Conservation (phyloP, 1,139 yeast genomes). For the Yamadazyma dushanensis region DNA sequence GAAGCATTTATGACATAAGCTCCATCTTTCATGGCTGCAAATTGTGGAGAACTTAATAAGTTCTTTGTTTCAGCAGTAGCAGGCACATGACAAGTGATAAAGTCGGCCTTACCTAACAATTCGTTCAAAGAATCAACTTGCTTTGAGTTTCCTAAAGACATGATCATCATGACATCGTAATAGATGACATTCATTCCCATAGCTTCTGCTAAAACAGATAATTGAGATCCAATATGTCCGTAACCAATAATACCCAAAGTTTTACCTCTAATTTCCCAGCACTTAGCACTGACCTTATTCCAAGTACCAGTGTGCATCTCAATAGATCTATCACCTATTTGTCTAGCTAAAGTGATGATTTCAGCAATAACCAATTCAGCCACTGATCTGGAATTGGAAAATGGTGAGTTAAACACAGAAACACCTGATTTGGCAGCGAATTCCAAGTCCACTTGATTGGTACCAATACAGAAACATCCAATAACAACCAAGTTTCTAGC, state of each 20-base stretch:
- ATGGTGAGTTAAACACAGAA: slow-evolving; percentile 98
- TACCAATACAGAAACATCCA: slow-evolving; percentile 99
- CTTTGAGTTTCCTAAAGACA: slow-evolving; percentile 96
- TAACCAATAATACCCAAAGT: slow-evolving; percentile 96
- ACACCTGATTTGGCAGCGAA: slow-evolving; percentile 91
- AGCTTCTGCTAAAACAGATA: slow-evolving; percentile 94
- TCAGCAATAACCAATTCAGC: slow-evolving; percentile 98
- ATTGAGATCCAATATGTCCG: slow-evolving; percentile 98
- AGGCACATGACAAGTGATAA: slow-evolving; percentile 92
- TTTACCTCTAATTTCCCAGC: slow-evolving; percentile 99
- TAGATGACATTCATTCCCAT: slow-evolving; percentile 97
- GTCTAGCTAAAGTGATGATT: slow-evolving; percentile 91
- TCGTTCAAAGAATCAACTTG: slow-evolving; percentile 88
- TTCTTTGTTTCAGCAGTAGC: slow-evolving; percentile 91
- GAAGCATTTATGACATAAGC: slow-evolving; percentile 93
- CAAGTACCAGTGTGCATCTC: slow-evolving; percentile 97
- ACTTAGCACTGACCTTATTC: slow-evolving; percentile 93
- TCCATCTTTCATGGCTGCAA: slow-evolving; percentile 96
- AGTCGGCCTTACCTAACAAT: slow-evolving; percentile 78
- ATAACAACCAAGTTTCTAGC: slow-evolving; percentile 88
- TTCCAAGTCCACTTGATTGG: slow-evolving; percentile 94
- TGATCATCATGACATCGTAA: slow-evolving; percentile 88
- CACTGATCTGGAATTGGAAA: slow-evolving; percentile 96
- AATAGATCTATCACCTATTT: slow-evolving; percentile 93
- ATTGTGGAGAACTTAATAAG: slow-evolving; percentile 85